These are phyloP conservation scores for Cruciata laevipes DNA, from an alignment of 257 asterid genomes.

Conservation along the genomic window DNA sequence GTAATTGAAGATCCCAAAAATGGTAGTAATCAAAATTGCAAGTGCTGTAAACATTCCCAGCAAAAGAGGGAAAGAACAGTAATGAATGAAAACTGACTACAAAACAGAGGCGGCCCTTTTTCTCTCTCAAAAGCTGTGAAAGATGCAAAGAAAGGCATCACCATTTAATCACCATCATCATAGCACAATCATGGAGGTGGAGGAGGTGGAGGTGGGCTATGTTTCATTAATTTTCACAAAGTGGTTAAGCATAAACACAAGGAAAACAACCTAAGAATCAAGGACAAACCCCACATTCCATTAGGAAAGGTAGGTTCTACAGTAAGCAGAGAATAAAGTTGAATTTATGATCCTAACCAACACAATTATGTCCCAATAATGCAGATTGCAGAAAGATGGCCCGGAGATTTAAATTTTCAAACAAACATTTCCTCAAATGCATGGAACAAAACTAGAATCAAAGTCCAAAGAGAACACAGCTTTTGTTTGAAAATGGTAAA, in stretches of 20 bases:
- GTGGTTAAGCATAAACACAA: conserved; percentile 11
- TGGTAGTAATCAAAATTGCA: background rate
- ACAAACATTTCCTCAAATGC: conserved; percentile 10
- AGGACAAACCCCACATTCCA: conserved; percentile 24
- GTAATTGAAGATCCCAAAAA: conserved; percentile 4
- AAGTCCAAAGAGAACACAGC: conserved; percentile 8
- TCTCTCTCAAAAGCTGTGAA: conserved; percentile 48
- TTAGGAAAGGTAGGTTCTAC: conserved; percentile 14
- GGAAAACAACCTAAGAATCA: conserved; percentile 6
- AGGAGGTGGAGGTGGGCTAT: conserved; percentile 18
- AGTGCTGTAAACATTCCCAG: conserved; percentile 29
- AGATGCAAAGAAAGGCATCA: conserved; percentile 31
- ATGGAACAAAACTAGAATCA: background rate
- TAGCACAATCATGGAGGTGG: conserved; percentile 35
- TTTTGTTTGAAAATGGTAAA: conserved; percentile 19
- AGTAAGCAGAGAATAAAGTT: conserved; percentile 10
- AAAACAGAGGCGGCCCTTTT: conserved; percentile 20
- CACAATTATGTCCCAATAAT: conserved; percentile 16
- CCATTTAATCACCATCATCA: conserved; percentile 47
- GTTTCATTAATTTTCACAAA: conserved; percentile 19
- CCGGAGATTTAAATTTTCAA: conserved; percentile 9
- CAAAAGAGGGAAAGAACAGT: conserved; percentile 54
- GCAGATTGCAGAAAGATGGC: conserved; percentile 4
- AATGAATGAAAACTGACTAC: conserved; percentile 12
- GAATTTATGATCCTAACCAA: conserved; percentile 2